These are phyloP conservation scores for Suillus americanus DNA, from an alignment of 768 basidiomycete genomes.

Conservation along the genomic window DNA sequence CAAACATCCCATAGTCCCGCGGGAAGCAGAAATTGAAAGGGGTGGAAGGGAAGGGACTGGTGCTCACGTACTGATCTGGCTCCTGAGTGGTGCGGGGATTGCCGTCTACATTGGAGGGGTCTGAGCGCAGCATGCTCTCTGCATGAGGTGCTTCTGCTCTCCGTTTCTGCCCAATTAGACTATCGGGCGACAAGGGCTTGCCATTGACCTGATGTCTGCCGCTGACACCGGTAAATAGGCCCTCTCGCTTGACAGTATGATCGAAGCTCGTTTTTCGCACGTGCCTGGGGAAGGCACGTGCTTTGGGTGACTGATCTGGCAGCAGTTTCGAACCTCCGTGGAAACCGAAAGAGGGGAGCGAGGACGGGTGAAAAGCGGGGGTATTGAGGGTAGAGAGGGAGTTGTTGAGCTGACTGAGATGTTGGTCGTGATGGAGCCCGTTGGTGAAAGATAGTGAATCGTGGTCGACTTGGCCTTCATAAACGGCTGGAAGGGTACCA, in stretches of 20 bases:
- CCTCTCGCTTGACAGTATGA: constrained; percentile 78
- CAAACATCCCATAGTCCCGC: constrained; percentile 64
- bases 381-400: constrained; percentile 42
- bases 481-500: constrained; percentile 33
- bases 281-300: constrained; percentile 73
- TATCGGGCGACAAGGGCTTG: constrained; percentile 65
- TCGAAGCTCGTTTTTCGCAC: constrained; percentile 95
- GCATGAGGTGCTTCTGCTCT: constrained; percentile 79
- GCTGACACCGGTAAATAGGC: constrained; percentile 53
- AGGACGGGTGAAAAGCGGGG: constrained; percentile 63
- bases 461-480: constrained; percentile 42
- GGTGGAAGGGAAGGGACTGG: constrained; percentile 61
- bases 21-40: constrained; percentile 75
- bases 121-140: constrained; percentile 78
- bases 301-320: constrained; percentile 35
- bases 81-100: constrained; percentile 31
- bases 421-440: constrained; percentile 27
- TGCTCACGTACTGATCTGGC: constrained; percentile 39
- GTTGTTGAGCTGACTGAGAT: constrained; percentile 37
- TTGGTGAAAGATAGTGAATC: constrained; percentile 38
- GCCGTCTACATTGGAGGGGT: constrained; percentile 60
- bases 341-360: constrained; percentile 69
- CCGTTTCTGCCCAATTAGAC: constrained; percentile 70
- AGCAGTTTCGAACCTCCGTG: constrained; percentile 49
- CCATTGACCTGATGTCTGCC: constrained; percentile 83